Conservation (phyloP, 305 asterid genomes). For the Fraxinus baroniana region DNA sequence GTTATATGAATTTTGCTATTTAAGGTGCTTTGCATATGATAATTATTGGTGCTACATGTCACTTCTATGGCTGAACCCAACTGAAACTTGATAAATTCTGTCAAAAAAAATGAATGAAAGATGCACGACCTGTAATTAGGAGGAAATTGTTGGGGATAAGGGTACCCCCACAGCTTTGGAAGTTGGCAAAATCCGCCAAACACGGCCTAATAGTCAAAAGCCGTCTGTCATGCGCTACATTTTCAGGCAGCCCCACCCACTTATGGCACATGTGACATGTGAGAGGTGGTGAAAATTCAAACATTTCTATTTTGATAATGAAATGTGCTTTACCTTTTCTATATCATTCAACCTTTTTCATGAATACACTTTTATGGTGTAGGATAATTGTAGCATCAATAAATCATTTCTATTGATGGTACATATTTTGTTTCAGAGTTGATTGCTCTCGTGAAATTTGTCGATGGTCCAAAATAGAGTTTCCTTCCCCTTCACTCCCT, state of each 20-base stretch:
- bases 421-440: too few relatives aligned
- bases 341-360: background rate
- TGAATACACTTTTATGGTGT: conserved; percentile 5
- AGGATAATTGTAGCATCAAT: background rate
- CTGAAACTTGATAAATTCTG: too few relatives aligned
- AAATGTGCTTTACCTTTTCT: conserved; percentile 15
- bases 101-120: too few relatives aligned
- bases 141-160: background rate
- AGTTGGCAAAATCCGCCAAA: conserved; percentile 31
- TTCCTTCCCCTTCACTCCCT: background rate
- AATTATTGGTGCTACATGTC: too few relatives aligned
- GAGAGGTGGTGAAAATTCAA: conserved; percentile 24
- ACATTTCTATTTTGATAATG: conserved; percentile 1
- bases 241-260: conserved; percentile 29
- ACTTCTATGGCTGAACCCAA: too few relatives aligned
- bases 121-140: background rate
- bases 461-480: background rate
- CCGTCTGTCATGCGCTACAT: conserved; percentile 33
- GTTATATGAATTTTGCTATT: too few relatives aligned
- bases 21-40: too few relatives aligned
- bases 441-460: background rate
- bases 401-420: background rate
- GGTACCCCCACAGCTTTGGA: conserved; percentile 15
- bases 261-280: conserved; percentile 34
- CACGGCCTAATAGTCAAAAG: conserved; percentile 35